Evolutionary conservation across 78 protist species (phyloP), one percentile per base, ranked within the genome.

Genomic region (Diacronema lutheri): DNA sequence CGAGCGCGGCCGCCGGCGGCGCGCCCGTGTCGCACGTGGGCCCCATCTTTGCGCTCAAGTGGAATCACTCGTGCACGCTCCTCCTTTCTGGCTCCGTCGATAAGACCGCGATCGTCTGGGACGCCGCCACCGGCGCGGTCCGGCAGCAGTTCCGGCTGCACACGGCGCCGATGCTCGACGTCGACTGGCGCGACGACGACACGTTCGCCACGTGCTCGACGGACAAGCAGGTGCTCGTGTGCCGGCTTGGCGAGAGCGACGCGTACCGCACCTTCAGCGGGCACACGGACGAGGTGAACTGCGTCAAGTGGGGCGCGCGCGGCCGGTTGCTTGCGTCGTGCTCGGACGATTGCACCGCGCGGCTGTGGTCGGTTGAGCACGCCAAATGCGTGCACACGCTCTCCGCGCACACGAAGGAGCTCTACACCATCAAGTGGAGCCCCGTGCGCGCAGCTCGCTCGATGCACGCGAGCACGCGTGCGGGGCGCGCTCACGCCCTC

Each of bases 271-370:
- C 50, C 19, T 41, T 46, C 56, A 10, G 19, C 14, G 88, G 77
- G 16, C 82, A 76, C 85, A 58, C 4, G 31, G 93, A 95, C 66
- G 98, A 96, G 74, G 97, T 96, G 81, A 96, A 96, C 68, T 87
- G 95, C 14, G 83, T 96, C 85, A 78, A 83, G 65, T 96, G 97
- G 97, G 96, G 95, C 83, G 94, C 97, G 10, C 40, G 93, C 3
- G 98, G 97, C 38, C 72, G 35, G 4, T 78, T 96, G 50, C 88
- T 96, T 2, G 98, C 98, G 37, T 90, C 96, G 25, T 96, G 98
- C 91, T 94, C 97, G 23, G 98, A 96, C 77, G 98, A 96, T 78
- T 20, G 0, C 25, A 93, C 98, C 7, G 95, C 95, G n/a, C 96
- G 96, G 81, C 35, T 94, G 37, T 90, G 92, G 87, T 7, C 23